Evolutionary conservation across 345 rosid species (phyloP).

Genomic region (Excoecaria agallocha): DNA sequence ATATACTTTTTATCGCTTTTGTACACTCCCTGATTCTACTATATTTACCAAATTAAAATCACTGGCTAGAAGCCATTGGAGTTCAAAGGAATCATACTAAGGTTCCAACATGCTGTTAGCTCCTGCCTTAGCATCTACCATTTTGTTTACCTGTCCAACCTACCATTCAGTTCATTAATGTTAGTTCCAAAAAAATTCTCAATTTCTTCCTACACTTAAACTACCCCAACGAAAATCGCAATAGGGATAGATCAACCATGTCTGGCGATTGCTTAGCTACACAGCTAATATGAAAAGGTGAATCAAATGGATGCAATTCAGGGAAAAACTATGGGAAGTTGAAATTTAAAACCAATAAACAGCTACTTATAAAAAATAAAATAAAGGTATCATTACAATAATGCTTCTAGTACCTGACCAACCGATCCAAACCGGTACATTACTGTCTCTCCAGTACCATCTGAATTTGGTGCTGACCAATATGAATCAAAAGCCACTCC

Average conservation of each 20-base stretch:
- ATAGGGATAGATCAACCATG: neutral
- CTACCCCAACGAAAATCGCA: neutral
- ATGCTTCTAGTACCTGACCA: constrained; percentile 72
- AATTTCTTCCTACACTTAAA: neutral
- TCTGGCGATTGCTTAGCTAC: neutral
- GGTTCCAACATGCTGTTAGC: neutral
- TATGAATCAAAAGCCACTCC: constrained; percentile 98
- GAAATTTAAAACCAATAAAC: neutral
- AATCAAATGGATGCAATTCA: neutral
- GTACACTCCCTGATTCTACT: neutral
- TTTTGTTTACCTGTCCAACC: neutral
- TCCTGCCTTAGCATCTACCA: neutral
- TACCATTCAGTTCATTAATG: neutral
- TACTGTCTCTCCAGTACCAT: constrained; percentile 75
- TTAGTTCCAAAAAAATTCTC: neutral
- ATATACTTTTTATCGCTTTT: neutral
- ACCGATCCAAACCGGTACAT: constrained; percentile 98
- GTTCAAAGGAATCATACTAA: neutral
- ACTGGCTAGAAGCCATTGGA: neutral
- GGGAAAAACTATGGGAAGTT: neutral
- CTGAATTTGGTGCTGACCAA: constrained; percentile 86
- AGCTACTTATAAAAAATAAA: neutral
- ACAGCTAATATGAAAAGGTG: neutral
- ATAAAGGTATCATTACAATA: neutral
- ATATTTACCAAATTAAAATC: neutral